Evolutionary conservation across 2,329 filamentous ascomycete species (phyloP), one percentile per base, ranked within the genome.

Genomic region (Dothideomycetidae sp.): DNA sequence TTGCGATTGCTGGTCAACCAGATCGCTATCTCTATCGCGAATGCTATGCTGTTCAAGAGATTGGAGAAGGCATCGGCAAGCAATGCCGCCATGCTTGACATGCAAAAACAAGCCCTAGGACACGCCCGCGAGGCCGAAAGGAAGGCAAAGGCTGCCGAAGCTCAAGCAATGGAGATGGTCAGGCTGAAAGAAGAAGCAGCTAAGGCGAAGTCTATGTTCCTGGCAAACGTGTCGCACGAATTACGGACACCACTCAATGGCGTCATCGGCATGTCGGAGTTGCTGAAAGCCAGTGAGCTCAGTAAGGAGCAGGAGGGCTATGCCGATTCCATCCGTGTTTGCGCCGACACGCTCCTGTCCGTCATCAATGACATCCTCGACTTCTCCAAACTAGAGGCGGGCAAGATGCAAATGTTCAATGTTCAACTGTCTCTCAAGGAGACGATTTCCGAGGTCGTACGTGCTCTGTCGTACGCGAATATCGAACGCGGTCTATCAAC

Each of bases 121-220:
- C 77, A 84, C 51, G 81, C 81, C 10, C 67, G 76, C 39, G 72
- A 77, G 42, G 77, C 81, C 1, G 80, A 86, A 55, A 70, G 70
- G 42, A 84, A 85, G 54, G 81, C 81, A 7, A 84, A 83, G 54
- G 63, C 71, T 36, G 81, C 81, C 1, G 80, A 86, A 53, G 73
- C 78, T 1, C 74, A 83, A 51, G 81, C 81, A 5, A 75, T 81
- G 51, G 72, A 77, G 42, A 84, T 83, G 53, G 80, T 86, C 53
- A 78, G 81, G 57, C 68, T 86, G 28, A 83, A 83, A 11, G 81
- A 88, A 53, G 81, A 88, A 55, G 81, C 81, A 9, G 80, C 81
- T 14, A 83, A 81, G 56, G 81, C 81, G 28, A 88, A 88, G 55
- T 80, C 76, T 2, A 82, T 86, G 40, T 88, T 88, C 53, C 50